Percentiles rank a stretch among this genome's conserved stretches.
Conservation (phyloP, 495 filamentous ascomycete genomes). For the Eremomyces bilateralis region DNA sequence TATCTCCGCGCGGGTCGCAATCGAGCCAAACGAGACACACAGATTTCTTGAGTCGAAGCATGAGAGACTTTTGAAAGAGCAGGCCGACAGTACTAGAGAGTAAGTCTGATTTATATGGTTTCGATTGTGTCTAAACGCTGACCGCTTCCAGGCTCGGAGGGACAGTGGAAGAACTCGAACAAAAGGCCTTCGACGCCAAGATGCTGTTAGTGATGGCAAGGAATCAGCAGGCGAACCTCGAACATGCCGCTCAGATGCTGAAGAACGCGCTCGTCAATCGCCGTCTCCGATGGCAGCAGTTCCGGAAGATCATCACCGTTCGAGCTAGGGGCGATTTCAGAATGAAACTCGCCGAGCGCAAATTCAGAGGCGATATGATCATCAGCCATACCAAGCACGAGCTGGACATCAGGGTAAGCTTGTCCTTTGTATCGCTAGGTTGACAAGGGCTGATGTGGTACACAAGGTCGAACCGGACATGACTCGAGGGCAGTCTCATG, state of each 20-base stretch:
- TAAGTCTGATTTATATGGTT: constrained; percentile 21
- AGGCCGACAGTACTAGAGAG: constrained; percentile 27
- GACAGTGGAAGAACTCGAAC: constrained; percentile 39
- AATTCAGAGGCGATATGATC: constrained; percentile 62
- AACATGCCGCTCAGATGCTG: constrained; percentile 35
- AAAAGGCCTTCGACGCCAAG: constrained; percentile 24
- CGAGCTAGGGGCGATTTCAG: constrained; percentile 70
- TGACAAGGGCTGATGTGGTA: constrained; percentile 1
- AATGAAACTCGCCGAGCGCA: constrained; percentile 68
- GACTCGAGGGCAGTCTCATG: constrained; percentile 37
- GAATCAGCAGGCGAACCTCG: constrained; percentile 26
- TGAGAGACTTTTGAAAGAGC: constrained; percentile 31
- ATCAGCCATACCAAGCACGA: constrained; percentile 52
- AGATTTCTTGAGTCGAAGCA: constrained; percentile 41
- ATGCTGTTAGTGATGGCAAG: constrained; percentile 23
- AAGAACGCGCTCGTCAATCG: constrained; percentile 47
- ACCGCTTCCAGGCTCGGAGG: constrained; percentile 35
- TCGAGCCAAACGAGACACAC: constrained; percentile 46
- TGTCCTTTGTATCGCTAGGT: constrained; percentile 1
- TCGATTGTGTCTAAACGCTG: too few relatives aligned
- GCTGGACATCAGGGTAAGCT: constrained; percentile 49
- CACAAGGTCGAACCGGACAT: constrained; percentile 56
- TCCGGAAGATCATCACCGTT: constrained; percentile 62
- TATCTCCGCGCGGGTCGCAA: constrained; percentile 37
- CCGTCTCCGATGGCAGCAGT: constrained; percentile 52